Evolutionary conservation across 2,329 filamentous ascomycete genomes (phyloP).

Genomic region (Dothidotthia symphoricarpi): DNA sequence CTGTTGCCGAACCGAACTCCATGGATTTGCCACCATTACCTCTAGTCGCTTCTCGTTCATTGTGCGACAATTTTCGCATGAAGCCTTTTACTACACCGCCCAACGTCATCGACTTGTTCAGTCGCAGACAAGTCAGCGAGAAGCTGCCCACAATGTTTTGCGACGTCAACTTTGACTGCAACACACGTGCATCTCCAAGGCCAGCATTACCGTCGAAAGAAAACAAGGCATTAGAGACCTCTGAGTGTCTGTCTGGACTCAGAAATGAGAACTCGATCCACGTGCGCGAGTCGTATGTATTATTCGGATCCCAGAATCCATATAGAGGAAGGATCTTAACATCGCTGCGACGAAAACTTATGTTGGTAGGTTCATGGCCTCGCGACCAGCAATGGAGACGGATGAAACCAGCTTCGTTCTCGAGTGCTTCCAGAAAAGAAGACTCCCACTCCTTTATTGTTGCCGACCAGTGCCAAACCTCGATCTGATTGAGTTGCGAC

Average conservation of each 20-base stretch:
- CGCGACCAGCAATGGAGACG: constrained; percentile 1
- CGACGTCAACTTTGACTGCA: constrained; percentile 6
- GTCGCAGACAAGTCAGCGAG: background rate
- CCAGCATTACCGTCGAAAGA: constrained; percentile 2
- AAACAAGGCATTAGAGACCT: background rate
- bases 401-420: constrained; percentile 1
- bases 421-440: constrained; percentile 2
- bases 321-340: constrained; percentile 5
- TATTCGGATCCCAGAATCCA: constrained; percentile 3
- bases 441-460: background rate
- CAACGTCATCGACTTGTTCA: constrained; percentile 1
- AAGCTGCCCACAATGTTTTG: constrained; percentile 3
- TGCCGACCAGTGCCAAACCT: constrained; percentile 2
- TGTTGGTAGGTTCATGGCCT: background rate
- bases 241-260: background rate
- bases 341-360: constrained; percentile 1
- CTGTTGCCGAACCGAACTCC: constrained; percentile 4
- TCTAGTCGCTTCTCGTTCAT: background rate
- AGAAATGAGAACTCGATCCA: constrained; percentile 1
- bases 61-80: background rate
- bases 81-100: background rate
- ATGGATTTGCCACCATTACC: background rate
- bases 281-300: background rate
- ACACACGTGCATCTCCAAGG: constrained; percentile 1
- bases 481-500: constrained; percentile 2